Percentiles rank a stretch among this genome's conserved stretches.
Evolutionary conservation across 2,329 filamentous ascomycete species (phyloP).

Genomic region (Claviceps capensis): DNA sequence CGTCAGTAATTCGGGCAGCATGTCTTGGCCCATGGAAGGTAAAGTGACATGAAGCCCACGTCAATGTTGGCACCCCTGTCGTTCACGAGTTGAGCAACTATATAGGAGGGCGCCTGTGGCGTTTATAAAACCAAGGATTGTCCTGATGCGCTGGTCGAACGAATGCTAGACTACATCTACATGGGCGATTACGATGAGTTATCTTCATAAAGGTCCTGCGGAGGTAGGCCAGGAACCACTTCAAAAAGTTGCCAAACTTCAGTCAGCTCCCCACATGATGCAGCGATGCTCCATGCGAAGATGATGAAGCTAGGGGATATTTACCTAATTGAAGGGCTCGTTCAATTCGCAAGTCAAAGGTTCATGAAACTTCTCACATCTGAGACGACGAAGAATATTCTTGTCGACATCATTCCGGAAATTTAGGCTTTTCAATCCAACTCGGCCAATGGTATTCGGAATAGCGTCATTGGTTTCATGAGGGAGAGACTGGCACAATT

Average conservation of each 20-base stretch:
- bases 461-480: neutral
- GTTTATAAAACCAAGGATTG: neutral
- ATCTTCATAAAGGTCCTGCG: too few species aligned
- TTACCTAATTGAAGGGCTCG: neutral
- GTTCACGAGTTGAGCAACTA: neutral
- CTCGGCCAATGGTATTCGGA: neutral
- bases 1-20: neutral
- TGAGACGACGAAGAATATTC: neutral
- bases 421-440: neutral
- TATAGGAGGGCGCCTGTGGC: neutral
- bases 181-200: neutral
- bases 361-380: neutral
- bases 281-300: neutral
- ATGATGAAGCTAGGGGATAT: neutral
- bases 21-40: neutral
- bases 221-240: too few species aligned
- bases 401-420: neutral
- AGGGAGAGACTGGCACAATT: neutral
- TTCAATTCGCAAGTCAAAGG: neutral
- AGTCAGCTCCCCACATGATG: neutral
- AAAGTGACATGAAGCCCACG: neutral
- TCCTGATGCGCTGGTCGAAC: neutral
- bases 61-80: neutral
- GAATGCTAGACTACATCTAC: neutral
- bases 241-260: neutral